A percentile compares a stretch with the other conserved stretches of the same genome.
These are phyloP conservation scores for Geoglossum glabrum DNA, from an alignment of 495 filamentous ascomycete genomes.

Conservation along the genomic window DNA sequence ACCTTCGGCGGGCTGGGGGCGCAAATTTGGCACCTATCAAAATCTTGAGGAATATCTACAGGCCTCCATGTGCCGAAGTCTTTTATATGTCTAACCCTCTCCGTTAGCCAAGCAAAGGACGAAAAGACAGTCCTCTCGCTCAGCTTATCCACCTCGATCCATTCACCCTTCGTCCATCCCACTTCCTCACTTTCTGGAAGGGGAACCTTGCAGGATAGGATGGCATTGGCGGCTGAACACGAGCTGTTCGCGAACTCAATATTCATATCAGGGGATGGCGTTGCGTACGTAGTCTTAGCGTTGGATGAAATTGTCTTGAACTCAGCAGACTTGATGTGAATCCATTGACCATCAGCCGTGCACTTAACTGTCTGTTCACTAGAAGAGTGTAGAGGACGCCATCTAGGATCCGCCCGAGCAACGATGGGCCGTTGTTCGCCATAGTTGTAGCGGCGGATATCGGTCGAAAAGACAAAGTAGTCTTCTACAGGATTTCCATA, in stretches of 20 bases:
- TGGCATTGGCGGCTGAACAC: slow-evolving; percentile 10
- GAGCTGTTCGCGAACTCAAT: slow-evolving; percentile 4
- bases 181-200: background rate
- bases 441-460: slow-evolving; percentile 28
- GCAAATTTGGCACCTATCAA: slow-evolving; percentile 19
- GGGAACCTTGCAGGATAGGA: slow-evolving; percentile 16
- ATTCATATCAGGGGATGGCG: background rate
- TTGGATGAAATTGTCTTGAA: background rate
- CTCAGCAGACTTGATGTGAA: background rate
- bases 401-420: slow-evolving; percentile 17
- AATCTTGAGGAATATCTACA: slow-evolving; percentile 4
- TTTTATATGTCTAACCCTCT: slow-evolving; percentile 10
- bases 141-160: slow-evolving; percentile 15
- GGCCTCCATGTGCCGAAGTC: slow-evolving; percentile 1
- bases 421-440: slow-evolving; percentile 32
- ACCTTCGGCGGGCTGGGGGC: slow-evolving; percentile 23
- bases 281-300: background rate
- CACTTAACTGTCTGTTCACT: background rate
- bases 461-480: slow-evolving; percentile 41
- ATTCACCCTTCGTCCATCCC: slow-evolving; percentile 15
- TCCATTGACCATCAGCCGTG: slow-evolving; percentile 15
- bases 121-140: slow-evolving; percentile 16
- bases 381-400: slow-evolving; percentile 6
- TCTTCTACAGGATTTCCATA: slow-evolving; percentile 29
- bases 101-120: slow-evolving; percentile 20